phyloP scores from a whole-genome alignment of 257 asterid genomes.

The Eucommia ulmoides region DNA sequence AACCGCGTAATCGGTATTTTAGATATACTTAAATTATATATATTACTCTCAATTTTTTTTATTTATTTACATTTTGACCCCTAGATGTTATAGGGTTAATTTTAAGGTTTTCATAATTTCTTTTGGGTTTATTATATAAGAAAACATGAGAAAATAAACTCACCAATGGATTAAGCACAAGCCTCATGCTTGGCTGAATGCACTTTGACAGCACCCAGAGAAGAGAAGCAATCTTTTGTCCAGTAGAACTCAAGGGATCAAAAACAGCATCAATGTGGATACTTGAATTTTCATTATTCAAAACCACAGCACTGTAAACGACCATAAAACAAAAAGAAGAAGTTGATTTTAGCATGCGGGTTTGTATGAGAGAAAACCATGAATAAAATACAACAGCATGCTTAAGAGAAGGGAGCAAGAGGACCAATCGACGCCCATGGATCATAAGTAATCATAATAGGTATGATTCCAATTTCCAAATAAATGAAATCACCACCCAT shows the following conservation, averaged over 20 bases:
- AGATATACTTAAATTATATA: too few relatives aligned
- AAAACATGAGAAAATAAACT: slow-evolving; percentile 10
- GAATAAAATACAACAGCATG: not conserved
- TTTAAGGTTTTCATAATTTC: not conserved
- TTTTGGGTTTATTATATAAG: not conserved
- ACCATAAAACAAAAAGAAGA: slow-evolving; percentile 11
- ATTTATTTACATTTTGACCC: too few relatives aligned
- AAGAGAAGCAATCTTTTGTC: slow-evolving; percentile 88
- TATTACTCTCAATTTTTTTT: too few relatives aligned
- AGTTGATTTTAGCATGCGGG: slow-evolving; percentile 14
- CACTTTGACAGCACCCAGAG: slow-evolving; percentile 72
- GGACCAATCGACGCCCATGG: too few relatives aligned
- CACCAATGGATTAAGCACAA: slow-evolving; percentile 95
- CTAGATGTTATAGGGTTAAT: too few relatives aligned
- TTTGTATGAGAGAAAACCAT: not conserved
- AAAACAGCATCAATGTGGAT: slow-evolving; percentile 93
- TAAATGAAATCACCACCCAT: too few relatives aligned
- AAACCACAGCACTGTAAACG: slow-evolving; percentile 68
- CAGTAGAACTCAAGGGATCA: slow-evolving; percentile 96
- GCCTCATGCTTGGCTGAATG: slow-evolving; percentile 84
- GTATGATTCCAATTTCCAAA: too few relatives aligned
- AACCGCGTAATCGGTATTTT: too few relatives aligned
- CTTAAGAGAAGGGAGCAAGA: too few relatives aligned
- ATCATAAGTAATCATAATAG: too few relatives aligned
- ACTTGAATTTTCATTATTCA: slow-evolving; percentile 62